A percentile compares a stretch with the other conserved stretches of the same genome.
These are phyloP conservation scores for Podaxis pistillaris DNA, from an alignment of 768 basidiomycete species.

Conservation along the genomic window DNA sequence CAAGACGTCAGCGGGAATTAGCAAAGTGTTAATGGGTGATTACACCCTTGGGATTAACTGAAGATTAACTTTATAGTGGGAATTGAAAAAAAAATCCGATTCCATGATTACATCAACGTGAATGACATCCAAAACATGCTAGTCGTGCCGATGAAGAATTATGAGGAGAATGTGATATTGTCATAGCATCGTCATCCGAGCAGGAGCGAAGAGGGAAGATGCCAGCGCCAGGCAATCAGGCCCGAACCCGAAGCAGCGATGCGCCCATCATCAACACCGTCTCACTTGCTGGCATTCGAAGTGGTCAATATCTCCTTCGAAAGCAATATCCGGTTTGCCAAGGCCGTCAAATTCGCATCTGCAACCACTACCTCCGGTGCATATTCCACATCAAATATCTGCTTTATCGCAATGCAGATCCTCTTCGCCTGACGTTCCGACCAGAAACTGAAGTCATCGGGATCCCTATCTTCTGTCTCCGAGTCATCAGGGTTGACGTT, in stretches of 20 bases:
- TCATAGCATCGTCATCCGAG: not conserved
- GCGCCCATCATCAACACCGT: not conserved
- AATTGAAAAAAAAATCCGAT: not conserved
- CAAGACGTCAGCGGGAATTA: not conserved
- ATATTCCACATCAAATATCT: slow-evolving; percentile 87
- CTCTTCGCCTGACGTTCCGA: slow-evolving; percentile 85
- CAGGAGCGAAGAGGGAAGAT: not conserved
- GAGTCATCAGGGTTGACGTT: slow-evolving; percentile 21
- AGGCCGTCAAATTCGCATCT: slow-evolving; percentile 85
- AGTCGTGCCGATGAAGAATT: not conserved
- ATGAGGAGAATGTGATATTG: not conserved
- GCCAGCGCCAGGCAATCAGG: not conserved
- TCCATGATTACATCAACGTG: not conserved
- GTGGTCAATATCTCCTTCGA: slow-evolving; percentile 42
- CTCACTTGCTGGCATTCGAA: slow-evolving; percentile 9
- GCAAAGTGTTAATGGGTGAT: not conserved
- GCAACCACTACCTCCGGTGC: slow-evolving; percentile 89
- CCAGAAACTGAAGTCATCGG: slow-evolving; percentile 96
- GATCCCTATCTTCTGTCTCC: slow-evolving; percentile 53
- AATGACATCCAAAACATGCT: not conserved
- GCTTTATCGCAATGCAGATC: slow-evolving; percentile 75
- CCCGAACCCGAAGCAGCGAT: not conserved
- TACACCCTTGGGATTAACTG: not conserved
- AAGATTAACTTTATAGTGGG: not conserved
- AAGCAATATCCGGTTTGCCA: slow-evolving; percentile 81